Evolutionary conservation across 345 rosid genomes (phyloP), one percentile per base, ranked within the genome.

Genomic region (Lagerstroemia speciosa): DNA sequence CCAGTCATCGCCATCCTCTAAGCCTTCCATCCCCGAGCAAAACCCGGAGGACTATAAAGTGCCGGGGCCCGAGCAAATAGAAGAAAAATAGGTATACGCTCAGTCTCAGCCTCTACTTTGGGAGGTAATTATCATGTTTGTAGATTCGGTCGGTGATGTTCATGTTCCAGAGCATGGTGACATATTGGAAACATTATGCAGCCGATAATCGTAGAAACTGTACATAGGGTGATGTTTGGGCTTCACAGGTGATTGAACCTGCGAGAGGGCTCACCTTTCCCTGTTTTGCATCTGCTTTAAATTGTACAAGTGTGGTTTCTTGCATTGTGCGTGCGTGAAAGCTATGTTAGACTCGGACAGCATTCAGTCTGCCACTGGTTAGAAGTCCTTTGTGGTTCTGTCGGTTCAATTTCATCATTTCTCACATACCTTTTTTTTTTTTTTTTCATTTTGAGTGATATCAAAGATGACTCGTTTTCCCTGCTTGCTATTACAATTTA

Each of bases 131-230:
- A 0, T 6, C 26, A 11, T 57, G 16, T 57, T 22, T 57, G n/a
- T 11, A 27, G 14, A 24, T 27, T 52, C 31, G 3, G 34, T 10
- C 11, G 32, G 27, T 58, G 33, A 27, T 58, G 63, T 27, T 30
- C 34, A 20, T 58, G 16, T 26, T 10, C 29, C 34, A 34, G 63
- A 11, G 63, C 63, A 58, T 27, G 19, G 15, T 58, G 63, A 14
- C 27, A 24, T 24, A 22, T 5, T 17, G 79, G 26, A 76, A n/a
- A 79, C 38, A 73, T 74, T 22, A 20, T 20, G 55, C 55, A 5
- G 3, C 60, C 7, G 29, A 29, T 12, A 19, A n/a, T 3, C 10
- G n/a, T 24, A 48, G 55, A 48, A 48, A n/a, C 20, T n/a, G 19
- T 4, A 48, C 55, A 20, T 20, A 48, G 55, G 55, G 8, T 48